These are phyloP conservation scores for Coniella vitis DNA, from an alignment of 2,329 filamentous ascomycete species.

Conservation along the genomic window DNA sequence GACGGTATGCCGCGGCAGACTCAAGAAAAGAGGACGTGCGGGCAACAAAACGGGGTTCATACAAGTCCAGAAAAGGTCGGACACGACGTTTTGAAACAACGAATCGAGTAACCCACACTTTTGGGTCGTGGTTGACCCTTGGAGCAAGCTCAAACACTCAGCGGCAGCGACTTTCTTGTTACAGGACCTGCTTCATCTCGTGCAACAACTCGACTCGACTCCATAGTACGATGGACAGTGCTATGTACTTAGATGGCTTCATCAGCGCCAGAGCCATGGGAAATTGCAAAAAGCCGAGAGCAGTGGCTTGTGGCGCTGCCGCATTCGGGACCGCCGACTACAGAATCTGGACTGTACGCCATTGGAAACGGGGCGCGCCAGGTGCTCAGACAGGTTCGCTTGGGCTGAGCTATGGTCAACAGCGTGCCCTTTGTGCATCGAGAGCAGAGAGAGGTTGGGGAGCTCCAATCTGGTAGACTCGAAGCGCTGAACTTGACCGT, in stretches of 20 bases:
- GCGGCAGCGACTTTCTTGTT: constrained; percentile 22
- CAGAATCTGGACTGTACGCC: too few species aligned
- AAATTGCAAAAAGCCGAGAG: background rate
- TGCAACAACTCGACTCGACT: constrained; percentile 21
- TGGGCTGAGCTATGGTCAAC: too few species aligned
- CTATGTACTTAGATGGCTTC: too few species aligned
- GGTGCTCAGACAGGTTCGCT: too few species aligned
- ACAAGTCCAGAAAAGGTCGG: background rate
- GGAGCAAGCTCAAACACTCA: constrained; percentile 7
- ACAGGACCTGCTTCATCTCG: constrained; percentile 33
- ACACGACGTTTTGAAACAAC: constrained; percentile 11
- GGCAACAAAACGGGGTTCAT: background rate
- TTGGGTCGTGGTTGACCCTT: constrained; percentile 6
- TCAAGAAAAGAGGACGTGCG: background rate
- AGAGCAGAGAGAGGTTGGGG: too few species aligned
- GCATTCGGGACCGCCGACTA: too few species aligned
- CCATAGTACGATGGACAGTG: too few species aligned
- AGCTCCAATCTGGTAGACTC: too few species aligned
- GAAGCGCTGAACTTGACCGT: too few species aligned
- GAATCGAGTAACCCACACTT: constrained; percentile 9
- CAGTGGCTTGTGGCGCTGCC: too few species aligned
- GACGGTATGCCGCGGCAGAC: background rate
- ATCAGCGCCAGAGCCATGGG: too few species aligned
- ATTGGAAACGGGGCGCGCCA: background rate
- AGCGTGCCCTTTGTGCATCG: too few species aligned